These are phyloP conservation scores for Zygoascus biomembranicola DNA, from an alignment of 805 yeast genomes.

Conservation along the genomic window DNA sequence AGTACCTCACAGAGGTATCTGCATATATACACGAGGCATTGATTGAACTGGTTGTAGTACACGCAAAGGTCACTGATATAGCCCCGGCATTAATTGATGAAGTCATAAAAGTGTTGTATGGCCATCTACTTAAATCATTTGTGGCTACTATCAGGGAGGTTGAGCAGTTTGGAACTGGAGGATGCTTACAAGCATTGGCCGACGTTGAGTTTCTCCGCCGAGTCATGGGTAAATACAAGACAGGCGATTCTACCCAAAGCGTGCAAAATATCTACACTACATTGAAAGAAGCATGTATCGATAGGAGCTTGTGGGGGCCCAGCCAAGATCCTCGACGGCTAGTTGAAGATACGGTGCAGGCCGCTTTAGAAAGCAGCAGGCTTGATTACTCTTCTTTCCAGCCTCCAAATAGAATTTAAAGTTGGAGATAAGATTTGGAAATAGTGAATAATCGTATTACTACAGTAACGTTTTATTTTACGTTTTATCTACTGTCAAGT, in stretches of 20 bases:
- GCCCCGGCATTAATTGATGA: slow-evolving; percentile 39
- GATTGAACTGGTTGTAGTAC: slow-evolving; percentile 42
- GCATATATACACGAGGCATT: slow-evolving; percentile 42
- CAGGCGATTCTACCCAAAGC: slow-evolving; percentile 19
- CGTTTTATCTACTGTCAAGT: no score
- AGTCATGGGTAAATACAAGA: slow-evolving; percentile 22
- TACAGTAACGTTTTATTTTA: no score
- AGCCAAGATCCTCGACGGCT: slow-evolving; percentile 21
- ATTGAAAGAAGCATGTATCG: slow-evolving; percentile 22
- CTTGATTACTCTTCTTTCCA: neutral
- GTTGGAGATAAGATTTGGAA: neutral
- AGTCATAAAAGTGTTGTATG: slow-evolving; percentile 40
- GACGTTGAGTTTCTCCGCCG: slow-evolving; percentile 46
- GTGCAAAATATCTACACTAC: slow-evolving; percentile 24
- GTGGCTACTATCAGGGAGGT: slow-evolving; percentile 36
- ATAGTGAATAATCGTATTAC: no score
- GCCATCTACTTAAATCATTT: slow-evolving; percentile 31
- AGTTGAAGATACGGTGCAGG: slow-evolving; percentile 16
- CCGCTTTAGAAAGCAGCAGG: slow-evolving; percentile 4
- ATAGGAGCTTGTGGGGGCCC: slow-evolving; percentile 21
- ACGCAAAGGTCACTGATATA: slow-evolving; percentile 42
- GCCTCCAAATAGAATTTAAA: neutral
- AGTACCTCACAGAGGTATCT: slow-evolving; percentile 21
- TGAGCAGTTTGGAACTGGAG: slow-evolving; percentile 39
- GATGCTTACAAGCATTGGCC: slow-evolving; percentile 42